phyloP scores from a whole-genome alignment of 805 yeast species.

The Saccharomycopsis sp. region DNA sequence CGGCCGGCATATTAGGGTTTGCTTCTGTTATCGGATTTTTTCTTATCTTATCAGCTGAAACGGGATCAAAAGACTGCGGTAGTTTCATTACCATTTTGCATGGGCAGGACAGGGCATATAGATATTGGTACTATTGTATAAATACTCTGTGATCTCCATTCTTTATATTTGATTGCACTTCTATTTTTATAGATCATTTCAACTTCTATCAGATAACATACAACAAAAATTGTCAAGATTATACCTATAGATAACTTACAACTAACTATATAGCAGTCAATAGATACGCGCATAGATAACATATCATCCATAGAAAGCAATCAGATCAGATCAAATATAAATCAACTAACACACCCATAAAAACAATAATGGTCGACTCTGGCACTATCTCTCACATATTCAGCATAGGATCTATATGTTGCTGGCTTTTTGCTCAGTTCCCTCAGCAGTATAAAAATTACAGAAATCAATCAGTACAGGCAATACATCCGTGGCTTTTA shows the following conservation, averaged over 20 bases:
- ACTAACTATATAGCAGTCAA: too few species aligned
- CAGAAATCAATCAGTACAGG: constrained; percentile 28
- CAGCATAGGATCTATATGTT: constrained; percentile 24
- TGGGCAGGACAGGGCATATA: neutral
- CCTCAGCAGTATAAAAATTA: constrained; percentile 33
- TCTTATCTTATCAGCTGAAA: neutral
- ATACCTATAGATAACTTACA: too few species aligned
- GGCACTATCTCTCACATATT: constrained; percentile 2
- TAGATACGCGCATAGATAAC: too few species aligned
- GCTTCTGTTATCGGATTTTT: neutral
- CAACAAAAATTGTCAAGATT: too few species aligned
- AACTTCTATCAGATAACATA: too few species aligned
- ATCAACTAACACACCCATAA: too few species aligned
- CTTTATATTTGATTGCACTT: neutral
- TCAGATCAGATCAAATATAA: too few species aligned
- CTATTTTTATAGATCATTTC: too few species aligned
- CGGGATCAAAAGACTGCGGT: neutral
- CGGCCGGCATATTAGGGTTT: neutral
- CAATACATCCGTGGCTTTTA: constrained; percentile 29
- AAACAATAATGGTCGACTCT: neutral
- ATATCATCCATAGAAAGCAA: too few species aligned
- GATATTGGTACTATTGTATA: too few species aligned
- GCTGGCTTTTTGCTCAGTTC: constrained; percentile 32
- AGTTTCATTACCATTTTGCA: neutral
- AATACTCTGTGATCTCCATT: neutral